Evolutionary conservation across 495 filamentous ascomycete genomes (phyloP), one percentile per base, ranked within the genome.

Genomic region (Aspergillus ellipticus): DNA sequence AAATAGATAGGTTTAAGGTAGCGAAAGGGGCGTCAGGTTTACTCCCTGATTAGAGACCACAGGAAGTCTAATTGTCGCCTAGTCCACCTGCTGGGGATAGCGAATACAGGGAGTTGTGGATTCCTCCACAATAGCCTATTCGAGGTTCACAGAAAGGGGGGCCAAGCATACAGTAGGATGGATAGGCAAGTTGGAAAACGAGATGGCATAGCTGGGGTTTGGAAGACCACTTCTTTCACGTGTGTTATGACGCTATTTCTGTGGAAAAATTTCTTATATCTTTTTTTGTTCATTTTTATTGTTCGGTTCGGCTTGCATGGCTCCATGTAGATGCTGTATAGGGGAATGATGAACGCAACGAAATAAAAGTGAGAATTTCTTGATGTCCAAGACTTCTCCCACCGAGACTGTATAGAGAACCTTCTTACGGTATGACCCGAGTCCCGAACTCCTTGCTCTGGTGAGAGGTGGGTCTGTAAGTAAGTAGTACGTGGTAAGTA

Each of bases 201-300:
- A 53, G 53, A 41, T 50, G 37, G 31, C 46, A 56, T 49, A 48
- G 61, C 57, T 60, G 59, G 60, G 62, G 60, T 66, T 60, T 50
- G 46, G 47, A 65, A 57, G 61, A 51, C 58, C 66, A 66, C 64
- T 68, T 66, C 50, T 56, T 66, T 71, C 64, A 65, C 64, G 66
- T 65, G 62, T 68, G 65, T 67, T 69, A 72, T 62, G 73, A 73
- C 51, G 70, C 65, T 71, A 66, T 68, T 66, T 56, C 24, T 62
- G 64, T 63, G 66, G 63, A 74, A 65, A 57, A 55, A 41, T 60
- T 53, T 54, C 52, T 49, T 55, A 42, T 54, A 28, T 57, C 50
- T 60, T 67, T 64, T 59, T 49, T 42, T 60, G 60, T 67, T 62
- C 53, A 54, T 58, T 43, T 55, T 60, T 52, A 47, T 52, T 60